Conservation (phyloP, 352 stramenopile genomes). For the Pythium oligandrum region DNA sequence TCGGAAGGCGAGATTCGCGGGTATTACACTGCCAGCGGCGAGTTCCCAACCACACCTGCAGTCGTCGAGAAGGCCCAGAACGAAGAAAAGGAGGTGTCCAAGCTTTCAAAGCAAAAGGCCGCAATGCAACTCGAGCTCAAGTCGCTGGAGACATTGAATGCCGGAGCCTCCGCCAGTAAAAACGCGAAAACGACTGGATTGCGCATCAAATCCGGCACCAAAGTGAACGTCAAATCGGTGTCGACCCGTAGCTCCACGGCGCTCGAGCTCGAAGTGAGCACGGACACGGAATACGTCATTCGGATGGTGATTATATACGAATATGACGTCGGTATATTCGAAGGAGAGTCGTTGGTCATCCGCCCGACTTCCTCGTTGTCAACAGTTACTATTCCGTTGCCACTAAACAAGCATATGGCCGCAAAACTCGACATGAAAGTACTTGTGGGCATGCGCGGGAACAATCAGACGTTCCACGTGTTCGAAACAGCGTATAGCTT, state of each 20-base stretch:
- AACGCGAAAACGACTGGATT: slow-evolving; percentile 29
- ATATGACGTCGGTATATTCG: slow-evolving; percentile 85
- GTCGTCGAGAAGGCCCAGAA: slow-evolving; percentile 36
- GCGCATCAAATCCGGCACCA: slow-evolving; percentile 49
- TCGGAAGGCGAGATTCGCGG: slow-evolving; percentile 75
- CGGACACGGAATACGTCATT: slow-evolving; percentile 84
- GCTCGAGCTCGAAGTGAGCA: slow-evolving; percentile 81
- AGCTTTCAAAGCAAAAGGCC: slow-evolving; percentile 79
- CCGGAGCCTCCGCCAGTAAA: slow-evolving; percentile 22
- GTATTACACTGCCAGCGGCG: slow-evolving; percentile 44
- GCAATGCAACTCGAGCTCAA: slow-evolving; percentile 76
- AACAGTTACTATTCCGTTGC: slow-evolving; percentile 43
- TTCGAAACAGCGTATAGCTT: slow-evolving; percentile 79
- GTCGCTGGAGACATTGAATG: slow-evolving; percentile 48
- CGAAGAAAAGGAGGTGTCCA: slow-evolving; percentile 75
- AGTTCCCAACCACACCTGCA: slow-evolving; percentile 25
- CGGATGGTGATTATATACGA: slow-evolving; percentile 86
- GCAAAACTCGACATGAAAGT: slow-evolving; percentile 67
- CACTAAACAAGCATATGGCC: slow-evolving; percentile 61
- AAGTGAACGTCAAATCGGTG: slow-evolving; percentile 51
- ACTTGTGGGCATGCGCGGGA: slow-evolving; percentile 76
- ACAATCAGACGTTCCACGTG: slow-evolving; percentile 77
- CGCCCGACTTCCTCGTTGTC: slow-evolving; percentile 41
- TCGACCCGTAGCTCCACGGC: slow-evolving; percentile 44
- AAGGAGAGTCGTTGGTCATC: slow-evolving; percentile 74